A percentile compares a stretch with the other conserved stretches of the same genome.
Conservation (phyloP, 2,329 filamentous ascomycete species). For the Xylariaceae sp. region DNA sequence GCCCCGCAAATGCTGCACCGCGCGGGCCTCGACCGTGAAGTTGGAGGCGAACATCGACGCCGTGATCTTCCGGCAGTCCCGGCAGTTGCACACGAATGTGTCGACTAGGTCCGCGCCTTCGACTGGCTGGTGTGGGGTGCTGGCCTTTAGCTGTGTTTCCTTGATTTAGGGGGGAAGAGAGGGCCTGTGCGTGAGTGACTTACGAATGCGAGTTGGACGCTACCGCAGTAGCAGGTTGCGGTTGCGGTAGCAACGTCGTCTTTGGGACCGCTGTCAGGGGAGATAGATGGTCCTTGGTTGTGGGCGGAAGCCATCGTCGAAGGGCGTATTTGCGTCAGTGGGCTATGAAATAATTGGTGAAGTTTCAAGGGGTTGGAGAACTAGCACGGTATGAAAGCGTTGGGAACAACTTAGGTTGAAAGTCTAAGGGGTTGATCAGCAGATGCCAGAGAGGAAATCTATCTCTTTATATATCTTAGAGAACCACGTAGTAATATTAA, state of each 20-base stretch:
- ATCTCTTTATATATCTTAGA: no score
- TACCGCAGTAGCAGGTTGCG: conserved; percentile 61
- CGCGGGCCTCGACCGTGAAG: conserved; percentile 51
- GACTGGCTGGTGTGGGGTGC: conserved; percentile 42
- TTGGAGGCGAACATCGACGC: conserved; percentile 65
- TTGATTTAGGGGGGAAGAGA: not conserved
- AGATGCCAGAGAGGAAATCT: no score
- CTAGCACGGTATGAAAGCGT: no score
- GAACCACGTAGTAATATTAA: no score
- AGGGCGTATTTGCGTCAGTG: not conserved
- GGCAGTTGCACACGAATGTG: conserved; percentile 62
- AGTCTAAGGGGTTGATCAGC: no score
- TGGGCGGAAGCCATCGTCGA: not conserved
- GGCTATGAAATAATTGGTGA: no score
- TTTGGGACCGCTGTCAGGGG: conserved; percentile 39
- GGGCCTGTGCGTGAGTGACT: conserved; percentile 25
- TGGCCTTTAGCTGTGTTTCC: conserved; percentile 3
- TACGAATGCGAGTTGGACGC: conserved; percentile 57
- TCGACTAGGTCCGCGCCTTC: conserved; percentile 48
- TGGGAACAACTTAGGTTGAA: no score
- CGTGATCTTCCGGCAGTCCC: conserved; percentile 64
- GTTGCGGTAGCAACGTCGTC: conserved; percentile 58
- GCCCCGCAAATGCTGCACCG: conserved; percentile 54
- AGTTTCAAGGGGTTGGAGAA: no score
- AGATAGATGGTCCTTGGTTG: conserved; percentile 30